Percentiles rank a stretch among this genome's conserved stretches.
phyloP scores from a whole-genome alignment of 345 rosid genomes.

The Eucalyptus brandiana region DNA sequence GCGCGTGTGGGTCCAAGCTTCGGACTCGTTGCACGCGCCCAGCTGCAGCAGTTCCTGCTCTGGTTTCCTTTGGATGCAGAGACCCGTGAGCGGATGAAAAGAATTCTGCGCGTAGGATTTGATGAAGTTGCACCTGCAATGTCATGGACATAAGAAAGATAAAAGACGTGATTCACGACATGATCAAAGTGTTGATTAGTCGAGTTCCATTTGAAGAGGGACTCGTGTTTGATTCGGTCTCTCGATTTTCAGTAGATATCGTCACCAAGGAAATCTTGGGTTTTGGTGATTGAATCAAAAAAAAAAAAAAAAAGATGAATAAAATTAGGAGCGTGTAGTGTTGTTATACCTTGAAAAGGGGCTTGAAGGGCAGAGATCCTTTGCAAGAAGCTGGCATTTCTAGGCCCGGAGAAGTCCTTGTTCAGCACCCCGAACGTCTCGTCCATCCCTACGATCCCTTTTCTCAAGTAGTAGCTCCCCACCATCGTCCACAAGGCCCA shows the following conservation, averaged over 20 bases:
- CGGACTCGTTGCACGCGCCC: constrained; percentile 56
- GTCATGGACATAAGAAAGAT: not conserved
- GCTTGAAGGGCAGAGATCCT: constrained; percentile 47
- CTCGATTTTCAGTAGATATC: not conserved
- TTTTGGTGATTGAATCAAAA: not conserved
- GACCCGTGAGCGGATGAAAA: constrained; percentile 71
- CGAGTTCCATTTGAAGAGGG: not conserved
- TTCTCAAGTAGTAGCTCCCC: constrained; percentile 77
- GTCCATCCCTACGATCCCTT: constrained; percentile 40
- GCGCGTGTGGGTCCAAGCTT: constrained; percentile 51
- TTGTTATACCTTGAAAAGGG: constrained; percentile 41
- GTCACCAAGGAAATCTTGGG: not conserved
- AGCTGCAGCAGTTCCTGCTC: constrained; percentile 15
- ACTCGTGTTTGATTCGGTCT: not conserved
- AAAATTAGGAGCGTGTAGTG: not conserved
- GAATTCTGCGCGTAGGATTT: constrained; percentile 32
- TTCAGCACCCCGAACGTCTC: constrained; percentile 62
- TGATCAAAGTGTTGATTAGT: not conserved
- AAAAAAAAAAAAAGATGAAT: not conserved
- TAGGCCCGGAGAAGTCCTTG: constrained; percentile 42
- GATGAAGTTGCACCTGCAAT: constrained; percentile 50
- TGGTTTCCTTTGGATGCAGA: constrained; percentile 36
- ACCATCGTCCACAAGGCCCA: constrained; percentile 77
- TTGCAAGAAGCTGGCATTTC: constrained; percentile 44
- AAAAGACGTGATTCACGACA: not conserved